phyloP scores from a whole-genome alignment of 2,329 filamentous ascomycete genomes.

The Penicillium sp. region DNA sequence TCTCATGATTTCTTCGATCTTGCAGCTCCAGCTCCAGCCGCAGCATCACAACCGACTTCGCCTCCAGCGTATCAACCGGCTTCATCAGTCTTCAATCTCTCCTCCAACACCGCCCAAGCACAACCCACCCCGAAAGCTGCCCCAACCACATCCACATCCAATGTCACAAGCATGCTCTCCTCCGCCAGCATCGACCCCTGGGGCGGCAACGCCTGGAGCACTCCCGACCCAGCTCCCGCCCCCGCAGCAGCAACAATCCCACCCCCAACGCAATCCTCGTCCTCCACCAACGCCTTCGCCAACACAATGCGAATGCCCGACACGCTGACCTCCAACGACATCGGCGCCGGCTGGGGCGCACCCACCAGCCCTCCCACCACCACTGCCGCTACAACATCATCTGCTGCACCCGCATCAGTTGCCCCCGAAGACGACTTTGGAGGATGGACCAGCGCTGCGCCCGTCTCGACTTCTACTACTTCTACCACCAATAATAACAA shows the following conservation, averaged over 20 bases:
- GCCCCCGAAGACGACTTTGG: constrained; percentile 93
- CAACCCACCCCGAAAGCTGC: constrained; percentile 30
- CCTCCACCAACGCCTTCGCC: not conserved
- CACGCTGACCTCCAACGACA: constrained; percentile 55
- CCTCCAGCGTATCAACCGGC: constrained; percentile 38
- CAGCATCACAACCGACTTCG: constrained; percentile 40
- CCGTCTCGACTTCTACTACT: constrained; percentile 40
- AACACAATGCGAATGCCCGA: constrained; percentile 39
- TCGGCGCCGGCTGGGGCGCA: constrained; percentile 62
- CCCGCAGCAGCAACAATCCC: constrained; percentile 12
- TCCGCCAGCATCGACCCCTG: constrained; percentile 64
- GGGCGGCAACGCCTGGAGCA: constrained; percentile 82
- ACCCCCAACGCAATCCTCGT: not conserved
- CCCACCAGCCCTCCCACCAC: constrained; percentile 27
- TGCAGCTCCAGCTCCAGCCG: constrained; percentile 47
- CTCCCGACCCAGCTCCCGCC: constrained; percentile 56
- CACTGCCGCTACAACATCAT: constrained; percentile 21
- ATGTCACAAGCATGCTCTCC: constrained; percentile 39
- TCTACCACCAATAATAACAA: constrained; percentile 36
- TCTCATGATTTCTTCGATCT: constrained; percentile 83
- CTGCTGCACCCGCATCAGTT: constrained; percentile 58
- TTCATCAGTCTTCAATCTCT: constrained; percentile 77
- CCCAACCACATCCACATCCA: constrained; percentile 37
- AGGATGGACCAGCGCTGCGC: constrained; percentile 78
- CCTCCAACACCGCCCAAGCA: constrained; percentile 46